Evolutionary conservation across 2,329 filamentous ascomycete species (phyloP), one percentile per base, ranked within the genome.

Genomic region (Talaromyces sp.): DNA sequence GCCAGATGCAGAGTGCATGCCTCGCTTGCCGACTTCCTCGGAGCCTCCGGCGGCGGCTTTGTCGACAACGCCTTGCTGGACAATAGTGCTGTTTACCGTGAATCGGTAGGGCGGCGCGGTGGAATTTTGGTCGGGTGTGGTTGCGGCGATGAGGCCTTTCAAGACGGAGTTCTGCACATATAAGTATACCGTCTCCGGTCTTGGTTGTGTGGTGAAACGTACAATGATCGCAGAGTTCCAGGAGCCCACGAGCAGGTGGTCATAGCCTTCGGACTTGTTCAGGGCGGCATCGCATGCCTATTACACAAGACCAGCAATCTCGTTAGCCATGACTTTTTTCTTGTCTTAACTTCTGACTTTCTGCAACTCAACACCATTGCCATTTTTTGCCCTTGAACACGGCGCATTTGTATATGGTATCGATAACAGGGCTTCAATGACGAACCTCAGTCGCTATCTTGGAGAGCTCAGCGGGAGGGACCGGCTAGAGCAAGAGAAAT

Each of bases 141-240:
- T 77, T 53, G 77, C 76, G 59, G 70, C 59, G 62, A 79, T 74
- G 63, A 79, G 71, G 48, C 73, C 67, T 64, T 77, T 71, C 53
- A 78, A 70, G 63, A 76, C 69, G 61, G 70, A 66, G 64, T 75
- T 77, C 76, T 78, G 46, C 38, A 29, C 3, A 17, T 31, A 4
- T 52, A 2, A 43, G 17, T 59, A 27, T 24, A 29, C 1, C 9
- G n/a, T 59, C 17, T 46, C 24, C n/a, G 31, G 50, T 5, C 14
- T 32, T 59, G 29, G 50, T 17, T 32, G 12, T 19, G 1, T 38
- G 55, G 29, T 35, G 32, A 54, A 54, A 80, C 85, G 69, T 84
- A 96, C 92, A 76, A 97, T 97, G 76, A 99, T 97, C 66, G 83
- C 81, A 35, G 89, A 89, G 81, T 97, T 97, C 93, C 93, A 97